phyloP scores from a whole-genome alignment of 164 flowering plant species.

The Brasenia schreberi region DNA sequence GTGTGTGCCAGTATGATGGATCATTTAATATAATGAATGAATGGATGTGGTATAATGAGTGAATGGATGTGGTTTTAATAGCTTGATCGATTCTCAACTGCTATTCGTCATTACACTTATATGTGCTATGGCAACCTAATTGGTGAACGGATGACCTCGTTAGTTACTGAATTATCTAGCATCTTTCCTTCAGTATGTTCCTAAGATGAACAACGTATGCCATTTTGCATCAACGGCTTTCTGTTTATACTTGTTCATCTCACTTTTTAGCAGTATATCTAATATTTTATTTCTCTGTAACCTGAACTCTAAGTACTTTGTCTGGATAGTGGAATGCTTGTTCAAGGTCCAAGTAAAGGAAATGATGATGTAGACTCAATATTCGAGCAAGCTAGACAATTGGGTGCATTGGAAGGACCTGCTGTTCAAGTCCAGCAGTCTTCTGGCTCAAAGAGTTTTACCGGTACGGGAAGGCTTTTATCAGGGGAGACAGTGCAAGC shows the following conservation, averaged over 20 bases:
- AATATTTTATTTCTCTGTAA: background rate
- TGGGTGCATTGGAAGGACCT: slow-evolving; percentile 75
- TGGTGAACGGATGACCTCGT: no score
- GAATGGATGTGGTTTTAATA: no score
- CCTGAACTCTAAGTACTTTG: background rate
- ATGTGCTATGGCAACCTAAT: no score
- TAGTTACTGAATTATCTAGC: no score
- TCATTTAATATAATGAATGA: no score
- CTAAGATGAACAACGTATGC: no score
- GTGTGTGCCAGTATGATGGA: no score
- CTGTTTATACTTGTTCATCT: background rate
- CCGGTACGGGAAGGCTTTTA: slow-evolving; percentile 65
- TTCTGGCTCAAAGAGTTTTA: slow-evolving; percentile 58
- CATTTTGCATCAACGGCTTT: no score
- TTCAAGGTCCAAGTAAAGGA: slow-evolving; percentile 71
- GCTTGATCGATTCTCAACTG: no score
- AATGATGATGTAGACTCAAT: slow-evolving; percentile 65
- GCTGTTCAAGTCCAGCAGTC: slow-evolving; percentile 36
- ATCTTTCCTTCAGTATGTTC: no score
- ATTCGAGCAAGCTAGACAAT: slow-evolving; percentile 71
- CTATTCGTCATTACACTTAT: no score
- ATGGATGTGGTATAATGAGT: no score
- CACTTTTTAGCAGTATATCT: background rate
- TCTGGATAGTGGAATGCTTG: slow-evolving; percentile 77
- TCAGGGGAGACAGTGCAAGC: slow-evolving; percentile 44